Percentiles rank a stretch among this genome's conserved stretches.
Conservation (phyloP, 2,329 filamentous ascomycete species). For the Ascochyta viciae-villosae region DNA sequence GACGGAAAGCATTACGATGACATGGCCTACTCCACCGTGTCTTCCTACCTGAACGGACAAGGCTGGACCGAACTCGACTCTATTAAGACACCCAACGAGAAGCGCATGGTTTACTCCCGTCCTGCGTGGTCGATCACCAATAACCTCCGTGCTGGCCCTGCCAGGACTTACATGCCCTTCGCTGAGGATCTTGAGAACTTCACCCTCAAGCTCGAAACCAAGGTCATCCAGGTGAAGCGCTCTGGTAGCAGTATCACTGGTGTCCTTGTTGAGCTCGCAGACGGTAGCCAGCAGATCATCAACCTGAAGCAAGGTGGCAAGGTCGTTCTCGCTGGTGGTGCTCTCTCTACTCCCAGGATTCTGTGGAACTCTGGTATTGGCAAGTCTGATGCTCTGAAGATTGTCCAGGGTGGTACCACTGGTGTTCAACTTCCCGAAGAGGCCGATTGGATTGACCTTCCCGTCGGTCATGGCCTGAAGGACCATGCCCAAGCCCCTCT, state of each 20-base stretch:
- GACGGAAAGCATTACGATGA: slow-evolving; percentile 33
- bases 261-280: slow-evolving; percentile 32
- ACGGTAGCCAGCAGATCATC: slow-evolving; percentile 68
- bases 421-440: slow-evolving; percentile 26
- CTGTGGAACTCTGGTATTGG: slow-evolving; percentile 39
- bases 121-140: slow-evolving; percentile 24
- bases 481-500: slow-evolving; percentile 29
- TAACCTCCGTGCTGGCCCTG: slow-evolving; percentile 28
- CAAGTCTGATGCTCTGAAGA: slow-evolving; percentile 30
- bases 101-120: slow-evolving; percentile 27
- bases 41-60: slow-evolving; percentile 23
- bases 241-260: slow-evolving; percentile 26
- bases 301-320: slow-evolving; percentile 60
- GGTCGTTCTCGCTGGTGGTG: slow-evolving; percentile 61
- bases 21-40: slow-evolving; percentile 27
- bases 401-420: slow-evolving; percentile 24
- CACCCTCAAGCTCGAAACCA: slow-evolving; percentile 32
- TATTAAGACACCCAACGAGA: slow-evolving; percentile 29
- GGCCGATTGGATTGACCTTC: slow-evolving; percentile 32
- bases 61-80: slow-evolving; percentile 28
- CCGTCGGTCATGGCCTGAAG: slow-evolving; percentile 40
- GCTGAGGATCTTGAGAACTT: slow-evolving; percentile 28
- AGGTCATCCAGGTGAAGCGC: slow-evolving; percentile 30
- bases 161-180: slow-evolving; percentile 30
- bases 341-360: slow-evolving; percentile 54